Evolutionary conservation across 1,139 yeast genomes (phyloP).

Genomic region (Debaryomyces subglobosus): DNA sequence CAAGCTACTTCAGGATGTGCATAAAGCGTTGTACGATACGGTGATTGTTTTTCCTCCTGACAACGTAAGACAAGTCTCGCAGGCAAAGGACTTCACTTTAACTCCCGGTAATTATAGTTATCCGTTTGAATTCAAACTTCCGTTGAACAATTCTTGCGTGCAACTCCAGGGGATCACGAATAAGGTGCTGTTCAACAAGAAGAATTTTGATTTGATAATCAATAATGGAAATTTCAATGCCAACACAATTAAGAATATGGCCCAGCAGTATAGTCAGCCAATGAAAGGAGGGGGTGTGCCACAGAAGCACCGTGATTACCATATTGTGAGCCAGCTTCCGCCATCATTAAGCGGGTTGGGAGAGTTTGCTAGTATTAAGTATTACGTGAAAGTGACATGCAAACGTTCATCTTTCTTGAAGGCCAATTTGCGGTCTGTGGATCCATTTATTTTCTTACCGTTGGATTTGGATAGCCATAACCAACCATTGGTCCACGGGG

Average conservation of each 20-base stretch:
- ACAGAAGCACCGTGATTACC: constrained; percentile 29
- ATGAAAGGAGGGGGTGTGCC: constrained; percentile 5
- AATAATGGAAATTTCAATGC: constrained; percentile 40
- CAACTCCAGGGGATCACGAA: constrained; percentile 47
- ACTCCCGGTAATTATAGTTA: constrained; percentile 62
- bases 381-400: constrained; percentile 63
- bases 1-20: constrained; percentile 44
- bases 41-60: constrained; percentile 63
- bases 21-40: constrained; percentile 59
- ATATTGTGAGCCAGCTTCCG: constrained; percentile 51
- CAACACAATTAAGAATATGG: constrained; percentile 24
- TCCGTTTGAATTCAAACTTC: constrained; percentile 59
- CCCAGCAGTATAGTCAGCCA: constrained; percentile 18
- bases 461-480: constrained; percentile 43
- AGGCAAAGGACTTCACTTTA: constrained; percentile 57
- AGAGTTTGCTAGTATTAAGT: constrained; percentile 50
- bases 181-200: constrained; percentile 37
- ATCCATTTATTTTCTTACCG: constrained; percentile 58
- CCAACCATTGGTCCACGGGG: constrained; percentile 23
- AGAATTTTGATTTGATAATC: constrained; percentile 33
- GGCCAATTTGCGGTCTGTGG: constrained; percentile 48
- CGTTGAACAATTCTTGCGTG: constrained; percentile 53
- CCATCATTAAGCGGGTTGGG: constrained; percentile 57
- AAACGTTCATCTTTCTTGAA: constrained; percentile 57
- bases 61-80: constrained; percentile 51